phyloP scores from a whole-genome alignment of 441 rosid species.

The Flueggea neowawraea region DNA sequence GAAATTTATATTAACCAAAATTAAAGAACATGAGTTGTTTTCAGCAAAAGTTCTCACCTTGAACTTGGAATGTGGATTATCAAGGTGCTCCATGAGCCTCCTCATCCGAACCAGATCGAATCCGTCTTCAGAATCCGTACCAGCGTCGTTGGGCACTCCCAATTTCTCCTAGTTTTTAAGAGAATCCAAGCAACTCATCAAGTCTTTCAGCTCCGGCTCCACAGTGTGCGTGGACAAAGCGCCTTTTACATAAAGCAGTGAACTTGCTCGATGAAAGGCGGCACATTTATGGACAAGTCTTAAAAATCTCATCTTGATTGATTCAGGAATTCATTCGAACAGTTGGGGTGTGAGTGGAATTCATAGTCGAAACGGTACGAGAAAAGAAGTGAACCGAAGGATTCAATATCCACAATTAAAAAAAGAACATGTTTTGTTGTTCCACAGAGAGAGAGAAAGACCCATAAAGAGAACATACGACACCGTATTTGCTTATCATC shows the following conservation, averaged over 20 bases:
- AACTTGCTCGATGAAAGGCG: too few relatives aligned
- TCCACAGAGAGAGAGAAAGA: too few relatives aligned
- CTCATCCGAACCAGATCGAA: conserved; percentile 81
- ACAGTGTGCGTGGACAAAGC: conserved; percentile 24
- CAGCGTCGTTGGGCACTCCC: conserved; percentile 82
- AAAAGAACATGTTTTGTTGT: too few relatives aligned
- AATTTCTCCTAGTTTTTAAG: conserved; percentile 85
- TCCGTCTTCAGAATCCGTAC: conserved; percentile 82
- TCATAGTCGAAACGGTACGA: too few relatives aligned
- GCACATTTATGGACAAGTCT: too few relatives aligned
- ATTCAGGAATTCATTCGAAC: not conserved
- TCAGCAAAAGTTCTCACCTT: conserved; percentile 42
- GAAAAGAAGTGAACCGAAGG: too few relatives aligned
- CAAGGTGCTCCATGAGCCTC: conserved; percentile 68
- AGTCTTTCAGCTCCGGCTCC: conserved; percentile 56
- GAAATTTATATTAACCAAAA: not conserved
- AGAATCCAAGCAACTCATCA: conserved; percentile 60
- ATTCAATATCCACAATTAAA: too few relatives aligned
- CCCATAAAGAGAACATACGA: too few relatives aligned
- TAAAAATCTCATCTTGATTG: not conserved
- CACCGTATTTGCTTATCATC: too few relatives aligned
- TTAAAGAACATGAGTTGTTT: not conserved
- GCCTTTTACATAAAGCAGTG: conserved; percentile 12
- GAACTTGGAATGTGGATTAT: conserved; percentile 67
- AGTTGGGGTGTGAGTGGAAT: too few relatives aligned